Evolutionary conservation across 2,329 filamentous ascomycete species (phyloP).

Genomic region (Cryoendolithus antarcticus): DNA sequence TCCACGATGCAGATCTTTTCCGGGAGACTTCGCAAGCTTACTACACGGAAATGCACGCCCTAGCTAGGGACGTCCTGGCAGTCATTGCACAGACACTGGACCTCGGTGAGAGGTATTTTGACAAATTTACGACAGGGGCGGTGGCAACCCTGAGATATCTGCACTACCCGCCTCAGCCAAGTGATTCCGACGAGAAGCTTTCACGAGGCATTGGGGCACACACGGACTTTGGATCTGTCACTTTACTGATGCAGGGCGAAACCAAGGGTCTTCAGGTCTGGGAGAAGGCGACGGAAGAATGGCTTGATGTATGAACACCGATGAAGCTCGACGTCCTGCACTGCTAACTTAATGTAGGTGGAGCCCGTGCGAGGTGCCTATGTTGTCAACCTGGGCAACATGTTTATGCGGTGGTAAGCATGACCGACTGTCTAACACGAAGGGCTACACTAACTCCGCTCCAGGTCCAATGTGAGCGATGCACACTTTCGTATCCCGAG

Average conservation of each 20-base stretch:
- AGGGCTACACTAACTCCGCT: neutral
- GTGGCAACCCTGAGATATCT: conserved; percentile 31
- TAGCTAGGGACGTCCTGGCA: conserved; percentile 31
- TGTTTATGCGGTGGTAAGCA: conserved; percentile 4
- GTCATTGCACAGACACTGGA: conserved; percentile 30
- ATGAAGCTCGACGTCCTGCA: neutral
- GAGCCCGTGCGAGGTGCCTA: conserved; percentile 13
- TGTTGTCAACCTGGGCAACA: conserved; percentile 11
- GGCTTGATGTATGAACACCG: conserved; percentile 19
- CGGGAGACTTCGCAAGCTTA: conserved; percentile 28
- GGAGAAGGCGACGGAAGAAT: conserved; percentile 17
- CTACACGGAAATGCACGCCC: conserved; percentile 26
- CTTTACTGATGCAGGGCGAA: conserved; percentile 26
- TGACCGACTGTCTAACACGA: neutral
- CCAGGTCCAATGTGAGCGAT: neutral
- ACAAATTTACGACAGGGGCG: conserved; percentile 23
- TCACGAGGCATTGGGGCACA: conserved; percentile 28
- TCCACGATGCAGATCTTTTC: conserved; percentile 21
- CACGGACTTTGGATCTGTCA: conserved; percentile 11
- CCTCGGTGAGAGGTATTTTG: conserved; percentile 26
- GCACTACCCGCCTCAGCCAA: conserved; percentile 6
- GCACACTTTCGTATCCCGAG: conserved; percentile 10
- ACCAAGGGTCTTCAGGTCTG: conserved; percentile 27
- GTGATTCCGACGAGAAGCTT: conserved; percentile 22
- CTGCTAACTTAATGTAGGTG: neutral